These are phyloP conservation scores for Clarireedia paspali DNA, from an alignment of 2,329 filamentous ascomycete species.

Conservation along the genomic window DNA sequence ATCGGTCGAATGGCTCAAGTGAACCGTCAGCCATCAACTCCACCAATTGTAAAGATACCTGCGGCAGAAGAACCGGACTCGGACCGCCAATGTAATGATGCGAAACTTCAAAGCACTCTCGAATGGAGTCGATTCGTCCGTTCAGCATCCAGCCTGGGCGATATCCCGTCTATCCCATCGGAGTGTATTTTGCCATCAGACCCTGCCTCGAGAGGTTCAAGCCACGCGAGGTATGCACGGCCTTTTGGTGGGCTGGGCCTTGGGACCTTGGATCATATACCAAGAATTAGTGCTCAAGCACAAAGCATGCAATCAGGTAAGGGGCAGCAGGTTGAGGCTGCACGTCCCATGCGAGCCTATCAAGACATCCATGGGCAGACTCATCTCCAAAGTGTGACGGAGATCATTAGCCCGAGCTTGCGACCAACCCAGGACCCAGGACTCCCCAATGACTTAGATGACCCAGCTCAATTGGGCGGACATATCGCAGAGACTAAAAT, in stretches of 20 bases:
- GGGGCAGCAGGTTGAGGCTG: slow-evolving; percentile 1
- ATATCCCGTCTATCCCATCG: slow-evolving; percentile 30
- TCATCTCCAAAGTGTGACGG: slow-evolving; percentile 25
- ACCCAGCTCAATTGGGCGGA: slow-evolving; percentile 16
- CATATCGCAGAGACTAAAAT: slow-evolving; percentile 12
- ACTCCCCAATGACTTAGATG: slow-evolving; percentile 8
- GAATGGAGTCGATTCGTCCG: slow-evolving; percentile 23
- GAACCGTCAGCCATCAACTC: slow-evolving; percentile 4
- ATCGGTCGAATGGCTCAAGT: slow-evolving; percentile 7
- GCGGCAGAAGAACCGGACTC: slow-evolving; percentile 1
- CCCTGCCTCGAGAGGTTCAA: slow-evolving; percentile 23
- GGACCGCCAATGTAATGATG: slow-evolving; percentile 5
- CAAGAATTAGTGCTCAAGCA: slow-evolving; percentile 12
- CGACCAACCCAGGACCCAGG: neutral
- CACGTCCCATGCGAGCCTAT: slow-evolving; percentile 20
- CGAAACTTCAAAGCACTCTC: slow-evolving; percentile 22
- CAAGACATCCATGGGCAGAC: slow-evolving; percentile 22
- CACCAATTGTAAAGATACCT: neutral
- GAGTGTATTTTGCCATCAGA: slow-evolving; percentile 30
- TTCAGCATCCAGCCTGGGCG: slow-evolving; percentile 18
- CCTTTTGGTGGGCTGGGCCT: slow-evolving; percentile 26
- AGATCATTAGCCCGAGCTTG: slow-evolving; percentile 7
- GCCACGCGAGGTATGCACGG: slow-evolving; percentile 19
- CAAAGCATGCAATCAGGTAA: slow-evolving; percentile 5
- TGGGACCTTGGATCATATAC: slow-evolving; percentile 21